Conservation (phyloP, 2,329 filamentous ascomycete species). For the Alternaria hordeiaustralica region DNA sequence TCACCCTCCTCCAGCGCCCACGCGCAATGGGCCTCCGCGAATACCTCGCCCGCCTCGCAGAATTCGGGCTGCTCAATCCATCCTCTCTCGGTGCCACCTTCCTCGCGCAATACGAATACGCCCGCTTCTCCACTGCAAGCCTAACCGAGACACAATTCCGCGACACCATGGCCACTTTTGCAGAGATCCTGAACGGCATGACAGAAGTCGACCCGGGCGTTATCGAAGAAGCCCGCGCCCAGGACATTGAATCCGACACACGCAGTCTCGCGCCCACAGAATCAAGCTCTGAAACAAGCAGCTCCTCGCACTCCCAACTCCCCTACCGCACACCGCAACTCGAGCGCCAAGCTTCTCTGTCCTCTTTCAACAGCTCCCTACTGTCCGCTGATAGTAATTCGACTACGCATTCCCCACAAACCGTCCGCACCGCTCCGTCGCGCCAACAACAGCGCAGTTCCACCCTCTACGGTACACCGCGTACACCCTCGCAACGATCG, state of each 20-base stretch:
- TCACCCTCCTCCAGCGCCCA: constrained; percentile 74
- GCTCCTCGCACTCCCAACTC: constrained; percentile 31
- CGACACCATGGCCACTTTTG: constrained; percentile 82
- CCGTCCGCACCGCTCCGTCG: constrained; percentile 39
- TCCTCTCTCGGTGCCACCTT: constrained; percentile 64
- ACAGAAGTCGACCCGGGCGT: constrained; percentile 64
- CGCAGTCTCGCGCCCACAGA: constrained; percentile 44
- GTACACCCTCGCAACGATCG: constrained; percentile 34
- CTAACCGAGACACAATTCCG: constrained; percentile 76
- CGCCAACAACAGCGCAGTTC: constrained; percentile 29
- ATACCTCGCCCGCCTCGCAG: constrained; percentile 75
- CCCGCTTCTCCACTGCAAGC: constrained; percentile 77
- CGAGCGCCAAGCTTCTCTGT: constrained; percentile 27
- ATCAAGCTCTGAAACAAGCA: constrained; percentile 21
- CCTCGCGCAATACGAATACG: constrained; percentile 78
- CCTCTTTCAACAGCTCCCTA: constrained; percentile 21
- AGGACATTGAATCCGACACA: constrained; percentile 35
- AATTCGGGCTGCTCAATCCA: constrained; percentile 68
- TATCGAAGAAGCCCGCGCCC: constrained; percentile 53
- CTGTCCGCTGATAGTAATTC: constrained; percentile 18
- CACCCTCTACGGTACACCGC: constrained; percentile 30
- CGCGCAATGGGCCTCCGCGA: constrained; percentile 76
- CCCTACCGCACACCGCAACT: constrained; percentile 39
- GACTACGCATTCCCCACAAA: constrained; percentile 33
- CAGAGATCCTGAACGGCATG: constrained; percentile 80